phyloP scores from a whole-genome alignment of 2,329 filamentous ascomycete species.

The Coccinonectria pachysandricola region DNA sequence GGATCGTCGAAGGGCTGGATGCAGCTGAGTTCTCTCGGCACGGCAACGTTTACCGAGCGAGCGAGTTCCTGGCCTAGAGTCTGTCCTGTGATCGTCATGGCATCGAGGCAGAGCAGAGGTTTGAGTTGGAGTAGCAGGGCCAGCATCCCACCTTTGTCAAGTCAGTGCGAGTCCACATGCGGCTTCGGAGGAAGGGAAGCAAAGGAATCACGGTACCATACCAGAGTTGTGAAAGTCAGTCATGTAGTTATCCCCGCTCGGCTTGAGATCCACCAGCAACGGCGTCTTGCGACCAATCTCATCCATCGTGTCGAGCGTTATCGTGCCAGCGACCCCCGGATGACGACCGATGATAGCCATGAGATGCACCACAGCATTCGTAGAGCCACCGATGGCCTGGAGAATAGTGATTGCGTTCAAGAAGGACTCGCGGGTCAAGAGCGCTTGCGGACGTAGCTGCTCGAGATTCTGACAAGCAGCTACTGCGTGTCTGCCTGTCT shows the following conservation, averaged over 20 bases:
- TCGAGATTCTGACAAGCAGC: conserved; percentile 52
- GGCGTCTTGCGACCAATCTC: conserved; percentile 68
- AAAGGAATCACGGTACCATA: too few relatives aligned
- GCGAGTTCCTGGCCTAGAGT: conserved; percentile 74
- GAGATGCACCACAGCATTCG: conserved; percentile 78
- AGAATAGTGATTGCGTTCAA: conserved; percentile 80
- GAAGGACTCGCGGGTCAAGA: conserved; percentile 67
- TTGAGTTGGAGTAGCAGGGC: conserved; percentile 70
- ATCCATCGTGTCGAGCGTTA: conserved; percentile 72
- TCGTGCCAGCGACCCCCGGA: conserved; percentile 49
- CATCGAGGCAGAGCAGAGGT: conserved; percentile 65
- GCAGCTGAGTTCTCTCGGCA: conserved; percentile 27
- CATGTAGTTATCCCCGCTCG: conserved; percentile 79
- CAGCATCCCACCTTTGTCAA: conserved; percentile 57
- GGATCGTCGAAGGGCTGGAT: conserved; percentile 57
- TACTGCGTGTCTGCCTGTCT: conserved; percentile 60
- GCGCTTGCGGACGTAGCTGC: conserved; percentile 56
- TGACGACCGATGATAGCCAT: conserved; percentile 71
- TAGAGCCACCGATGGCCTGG: conserved; percentile 76
- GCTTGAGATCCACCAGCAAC: conserved; percentile 76
- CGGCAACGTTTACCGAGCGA: conserved; percentile 49
- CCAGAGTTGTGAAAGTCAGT: conserved; percentile 75
- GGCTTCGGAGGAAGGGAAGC: accelerated
- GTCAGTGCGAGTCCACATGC: accelerated
- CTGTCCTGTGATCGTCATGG: conserved; percentile 73